Base-by-base conservation (phyloP, 139 green algal species). In the Tetradesmus lagerheimii region DNA sequence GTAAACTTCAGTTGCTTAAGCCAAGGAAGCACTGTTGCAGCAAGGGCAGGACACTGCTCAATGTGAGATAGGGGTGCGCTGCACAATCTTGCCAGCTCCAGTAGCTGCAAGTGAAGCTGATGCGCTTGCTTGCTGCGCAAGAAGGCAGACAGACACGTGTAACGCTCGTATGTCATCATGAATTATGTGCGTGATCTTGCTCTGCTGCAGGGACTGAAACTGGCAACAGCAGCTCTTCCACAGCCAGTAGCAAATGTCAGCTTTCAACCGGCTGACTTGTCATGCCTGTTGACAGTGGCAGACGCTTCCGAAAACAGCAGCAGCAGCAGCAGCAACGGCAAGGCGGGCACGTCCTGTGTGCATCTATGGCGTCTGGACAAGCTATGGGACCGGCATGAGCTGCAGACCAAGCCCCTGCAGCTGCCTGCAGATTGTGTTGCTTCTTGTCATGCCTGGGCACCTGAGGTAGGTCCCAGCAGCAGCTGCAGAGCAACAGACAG, bases 281-380 rank as follows among this genome's bases (percentile, higher is more conserved):
- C 71, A 37, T 43, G 35, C 43, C 74, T 90, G 34, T 5, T 83
- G 38, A 83, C 86, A 39, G 29, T 43, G 23, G 5, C 86, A 85
- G 53, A 47, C 15, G 47, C 80, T 34, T 41, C 77, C 31, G 38
- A 6, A 83, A 57, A 37, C 37, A 35, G 67, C 67, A 78, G 67
- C 57, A 64, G 83, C 14, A 50, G 34, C 31, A 77, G 39, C 8
- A 9, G 66, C 15, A 12, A 77, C 12, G 66, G 66, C 74, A 80
- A 39, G 29, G 74, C 8, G 37, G 0, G 34, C 20, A 3, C 25
- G 35, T 34, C 75, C 37, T n/a, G 25, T 27, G 67, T 83, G 47
- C 86, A 78, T 75, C 47, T 90, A 8, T 90, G 86, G 86, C 43
- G 23, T 4, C 75, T 90, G 31, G 75, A 90, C n/a, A 83, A 74